Base-by-base conservation (phyloP, 352 stramenopile species). In the Pythium myriotylum region DNA sequence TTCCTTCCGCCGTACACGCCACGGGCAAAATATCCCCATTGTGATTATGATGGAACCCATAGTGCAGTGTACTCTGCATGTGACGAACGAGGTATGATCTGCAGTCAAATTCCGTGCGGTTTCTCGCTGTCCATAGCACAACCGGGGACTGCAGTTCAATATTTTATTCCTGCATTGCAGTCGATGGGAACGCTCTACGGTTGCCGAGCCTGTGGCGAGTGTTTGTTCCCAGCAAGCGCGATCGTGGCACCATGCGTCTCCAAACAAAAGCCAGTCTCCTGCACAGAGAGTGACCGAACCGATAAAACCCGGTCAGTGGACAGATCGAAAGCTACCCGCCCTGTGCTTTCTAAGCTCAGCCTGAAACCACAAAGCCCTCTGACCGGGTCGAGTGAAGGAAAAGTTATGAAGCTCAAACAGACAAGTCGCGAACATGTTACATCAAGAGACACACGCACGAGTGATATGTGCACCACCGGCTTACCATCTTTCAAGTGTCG, bases 111-210 rank as follows among this genome's bases (percentile, higher is more conserved):
- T 1, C 79, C 82, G 1, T 81, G 68, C 13, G 82, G 82, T 0
- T 89, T 89, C 29, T 78, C 60, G 19, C 67, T 91, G 9, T 89
- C 80, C 17, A 17, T 78, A 24, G 69, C 71, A 29, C 32, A 52
- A 10, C 5, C 29, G 29, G 29, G 29, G 29, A 5, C 29, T 5
- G 29, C 5, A 35, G 29, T 10, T 0, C 33, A 69, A 2, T 71
- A 72, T 35, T 92, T 92, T 52, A 84, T 94, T 29, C 85, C 85
- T 32, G 70, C 83, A 12, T 52, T 92, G 33, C 75, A 81, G 10
- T 91, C 79, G 3, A 92, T 92, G 81, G 83, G 76, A 13, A 81
- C 83, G 3, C 65, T 87, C 43, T 89, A 84, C 52, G 82, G 83
- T 24, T 94, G 85, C 52, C 70, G 69, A 14, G 51, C 51, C 19